phyloP scores from a whole-genome alignment of 441 rosid genomes.

The Erysimum cheiri region DNA sequence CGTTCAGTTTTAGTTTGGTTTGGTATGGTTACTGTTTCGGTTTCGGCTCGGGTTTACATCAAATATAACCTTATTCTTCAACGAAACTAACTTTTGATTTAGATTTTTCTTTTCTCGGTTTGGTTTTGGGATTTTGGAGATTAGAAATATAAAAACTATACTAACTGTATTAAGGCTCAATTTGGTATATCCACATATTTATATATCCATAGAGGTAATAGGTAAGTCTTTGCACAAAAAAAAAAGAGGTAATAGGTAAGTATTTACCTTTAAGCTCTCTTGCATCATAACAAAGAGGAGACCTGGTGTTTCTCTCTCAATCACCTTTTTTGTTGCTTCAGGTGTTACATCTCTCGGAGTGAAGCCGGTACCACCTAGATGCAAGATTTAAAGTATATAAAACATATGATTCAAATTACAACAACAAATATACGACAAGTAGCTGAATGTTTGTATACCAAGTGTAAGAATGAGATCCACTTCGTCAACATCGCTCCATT shows the following conservation, averaged over 20 bases:
- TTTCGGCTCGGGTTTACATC: too few species aligned
- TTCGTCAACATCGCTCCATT: constrained; percentile 80
- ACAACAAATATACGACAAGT: constrained; percentile 14
- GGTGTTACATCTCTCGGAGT: constrained; percentile 97
- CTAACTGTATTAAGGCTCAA: neutral
- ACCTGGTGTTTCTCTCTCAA: constrained; percentile 92
- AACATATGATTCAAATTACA: constrained; percentile 5
- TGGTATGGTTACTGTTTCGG: too few species aligned
- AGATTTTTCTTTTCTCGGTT: too few species aligned
- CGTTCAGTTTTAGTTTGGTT: neutral
- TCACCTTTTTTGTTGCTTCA: constrained; percentile 90
- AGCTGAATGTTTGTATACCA: constrained; percentile 50
- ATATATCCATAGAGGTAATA: neutral
- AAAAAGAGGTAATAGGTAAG: neutral
- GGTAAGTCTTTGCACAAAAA: constrained; percentile 8
- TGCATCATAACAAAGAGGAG: constrained; percentile 93
- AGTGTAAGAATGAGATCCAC: constrained; percentile 91
- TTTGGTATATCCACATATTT: constrained; percentile 4
- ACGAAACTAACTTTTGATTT: too few species aligned
- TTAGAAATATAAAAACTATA: neutral
- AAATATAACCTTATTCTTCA: too few species aligned
- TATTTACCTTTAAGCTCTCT: constrained; percentile 86
- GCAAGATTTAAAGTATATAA: constrained; percentile 26
- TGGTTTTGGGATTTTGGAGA: neutral
- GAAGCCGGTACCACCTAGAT: constrained; percentile 92